Conservation (phyloP, 2,329 filamentous ascomycete genomes). For the Colletotrichum caudatum region DNA sequence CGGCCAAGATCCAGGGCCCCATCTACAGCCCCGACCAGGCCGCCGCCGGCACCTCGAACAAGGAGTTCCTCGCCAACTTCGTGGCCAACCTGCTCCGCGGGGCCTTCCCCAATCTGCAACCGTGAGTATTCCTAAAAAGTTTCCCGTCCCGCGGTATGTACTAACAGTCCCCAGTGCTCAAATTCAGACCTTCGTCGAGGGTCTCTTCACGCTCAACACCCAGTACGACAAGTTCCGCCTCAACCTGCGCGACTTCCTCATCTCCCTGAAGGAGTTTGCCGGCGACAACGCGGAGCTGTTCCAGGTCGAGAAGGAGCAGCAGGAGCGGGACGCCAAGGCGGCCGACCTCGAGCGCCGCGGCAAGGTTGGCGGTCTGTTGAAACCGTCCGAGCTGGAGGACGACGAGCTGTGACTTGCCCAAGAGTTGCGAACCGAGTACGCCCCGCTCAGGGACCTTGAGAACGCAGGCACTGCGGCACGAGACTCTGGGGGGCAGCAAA, state of each 20-base stretch:
- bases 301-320: slow-evolving; percentile 93
- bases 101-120: slow-evolving; percentile 92
- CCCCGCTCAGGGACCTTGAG: slow-evolving; percentile 53
- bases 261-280: slow-evolving; percentile 95
- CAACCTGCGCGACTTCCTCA: slow-evolving; percentile 95
- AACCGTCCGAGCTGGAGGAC: slow-evolving; percentile 96
- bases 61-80: slow-evolving; percentile 90
- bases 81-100: slow-evolving; percentile 86
- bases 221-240: slow-evolving; percentile 96
- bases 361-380: slow-evolving; percentile 95
- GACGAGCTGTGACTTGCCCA: slow-evolving; percentile 88
- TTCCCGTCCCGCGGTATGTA: slow-evolving; percentile 3
- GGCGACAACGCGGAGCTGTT: slow-evolving; percentile 96
- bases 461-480: slow-evolving; percentile 43
- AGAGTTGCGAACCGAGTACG: slow-evolving; percentile 74
- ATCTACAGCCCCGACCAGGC: slow-evolving; percentile 91
- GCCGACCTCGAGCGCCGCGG: slow-evolving; percentile 91
- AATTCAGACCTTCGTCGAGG: slow-evolving; percentile 90
- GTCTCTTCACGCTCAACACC: slow-evolving; percentile 87
- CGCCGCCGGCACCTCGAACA: slow-evolving; percentile 84
- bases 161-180: slow-evolving; percentile 73
- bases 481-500: slow-evolving; percentile 46
- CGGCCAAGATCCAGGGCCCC: slow-evolving; percentile 90
- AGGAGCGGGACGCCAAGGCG: slow-evolving; percentile 84
- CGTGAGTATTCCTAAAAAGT: slow-evolving; percentile 67